Base-by-base conservation (phyloP, 2,329 filamentous ascomycete genomes). In the Botrytis galanthina region DNA sequence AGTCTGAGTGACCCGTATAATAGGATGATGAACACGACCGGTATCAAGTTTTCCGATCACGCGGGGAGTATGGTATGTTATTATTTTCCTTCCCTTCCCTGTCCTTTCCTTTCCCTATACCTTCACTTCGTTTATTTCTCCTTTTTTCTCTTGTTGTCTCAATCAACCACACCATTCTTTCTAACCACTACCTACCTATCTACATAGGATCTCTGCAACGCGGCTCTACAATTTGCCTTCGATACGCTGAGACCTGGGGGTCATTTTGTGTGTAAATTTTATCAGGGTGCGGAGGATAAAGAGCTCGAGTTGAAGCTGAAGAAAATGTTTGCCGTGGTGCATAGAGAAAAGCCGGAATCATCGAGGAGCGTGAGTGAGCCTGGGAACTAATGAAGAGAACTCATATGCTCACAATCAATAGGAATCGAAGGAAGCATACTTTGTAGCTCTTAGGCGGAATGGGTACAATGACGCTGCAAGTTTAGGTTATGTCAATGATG, bases 21-120 rank as follows among this genome's bases (percentile, higher is more conserved):
- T 88, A 99, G 96, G 96, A 92, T 99, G 92, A 97, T 98, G 94
- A 99, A 99, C 84, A 98, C 95, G 79, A 97, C 93, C 84, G 96
- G 96, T 73, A 92, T 93, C 80, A 84, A 84, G 32, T 96, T 97
- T 81, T 90, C 91, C 77, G 96, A 99, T 83, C 96, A 99, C 83
- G 91, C 90, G 16, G 93, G 93, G 44, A 98, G 94, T 84, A 98
- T 99, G 93, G 95, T 98, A 84, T 81, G 91, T 82, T 35, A 32
- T 42, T 42, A 37, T 39, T 26, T 26, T 26, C 9, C 44, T 48
- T 26, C 10, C 22, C 9, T 46, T 10, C 2, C 18, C n/a, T n/a
- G n/a, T 22, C 9, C 20, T 22, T 16, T 42, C 39, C 39, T 4
- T 4, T 16, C 12, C 20, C 20, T 22, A 22, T 46, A 1, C 18